Percentiles rank a stretch among this genome's conserved stretches.
phyloP scores from a whole-genome alignment of 352 stramenopile species.

The Pythium sp. region DNA sequence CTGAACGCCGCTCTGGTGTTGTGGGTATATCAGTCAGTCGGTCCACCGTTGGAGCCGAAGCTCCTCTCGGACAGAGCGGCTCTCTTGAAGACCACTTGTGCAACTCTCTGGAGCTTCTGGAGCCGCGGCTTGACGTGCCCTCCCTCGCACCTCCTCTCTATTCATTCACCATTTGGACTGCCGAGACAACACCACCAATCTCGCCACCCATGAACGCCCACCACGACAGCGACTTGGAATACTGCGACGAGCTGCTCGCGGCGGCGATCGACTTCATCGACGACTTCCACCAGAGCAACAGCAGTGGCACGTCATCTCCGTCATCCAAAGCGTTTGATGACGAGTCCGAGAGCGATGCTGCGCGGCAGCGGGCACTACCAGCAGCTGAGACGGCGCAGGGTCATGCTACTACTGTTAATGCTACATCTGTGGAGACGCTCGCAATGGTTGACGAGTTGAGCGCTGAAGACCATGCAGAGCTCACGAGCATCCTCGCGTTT shows the following conservation, averaged over 20 bases:
- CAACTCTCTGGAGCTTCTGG: neutral
- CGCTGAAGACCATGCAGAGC: neutral
- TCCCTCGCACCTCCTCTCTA: neutral
- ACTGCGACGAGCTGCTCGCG: neutral
- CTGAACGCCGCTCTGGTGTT: neutral
- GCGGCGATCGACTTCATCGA: neutral
- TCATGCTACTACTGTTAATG: neutral
- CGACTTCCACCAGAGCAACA: neutral
- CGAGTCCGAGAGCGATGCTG: neutral
- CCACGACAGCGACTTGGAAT: neutral
- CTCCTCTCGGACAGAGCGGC: neutral
- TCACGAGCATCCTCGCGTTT: neutral
- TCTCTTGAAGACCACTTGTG: too few relatives aligned
- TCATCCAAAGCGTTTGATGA: neutral
- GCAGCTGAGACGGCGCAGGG: neutral
- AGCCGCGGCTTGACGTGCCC: too few relatives aligned
- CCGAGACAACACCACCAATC: neutral
- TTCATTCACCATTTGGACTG: neutral
- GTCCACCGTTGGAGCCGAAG: too few relatives aligned
- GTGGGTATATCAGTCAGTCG: neutral
- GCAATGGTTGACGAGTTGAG: neutral
- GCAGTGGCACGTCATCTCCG: neutral
- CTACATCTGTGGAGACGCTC: neutral
- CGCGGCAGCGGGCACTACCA: too few relatives aligned
- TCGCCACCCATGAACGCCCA: neutral